Evolutionary conservation across 108 stramenopile species (phyloP).

Genomic region (Aurantiochytrium sp.): DNA sequence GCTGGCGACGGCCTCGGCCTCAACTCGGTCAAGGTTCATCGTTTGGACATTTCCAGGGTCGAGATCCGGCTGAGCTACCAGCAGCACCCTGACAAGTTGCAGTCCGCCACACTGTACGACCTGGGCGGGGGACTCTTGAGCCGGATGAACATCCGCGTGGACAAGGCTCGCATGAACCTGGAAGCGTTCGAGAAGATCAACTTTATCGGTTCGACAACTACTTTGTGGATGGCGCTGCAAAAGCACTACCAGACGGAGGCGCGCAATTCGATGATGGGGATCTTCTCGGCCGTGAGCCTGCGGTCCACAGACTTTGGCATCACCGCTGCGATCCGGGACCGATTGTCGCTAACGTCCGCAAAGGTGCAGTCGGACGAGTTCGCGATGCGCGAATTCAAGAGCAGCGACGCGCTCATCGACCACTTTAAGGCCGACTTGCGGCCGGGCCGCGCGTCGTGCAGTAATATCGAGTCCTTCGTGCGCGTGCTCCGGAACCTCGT

Average conservation of each 20-base stretch:
- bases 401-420: not conserved
- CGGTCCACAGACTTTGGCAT: constrained; percentile 18
- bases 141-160: not conserved
- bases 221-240: not conserved
- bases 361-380: constrained; percentile 18
- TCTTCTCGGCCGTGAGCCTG: not conserved
- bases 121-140: not conserved
- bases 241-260: not conserved
- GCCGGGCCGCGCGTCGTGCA: not conserved
- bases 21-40: not conserved
- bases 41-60: not conserved
- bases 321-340: not conserved
- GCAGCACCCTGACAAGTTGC: not conserved
- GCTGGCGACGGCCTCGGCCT: not conserved
- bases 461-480: not conserved
- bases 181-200: not conserved
- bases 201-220: not conserved
- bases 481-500: not conserved
- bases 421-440: not conserved
- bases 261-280: not conserved
- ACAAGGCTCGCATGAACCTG: not conserved
- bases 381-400: not conserved
- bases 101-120: not conserved
- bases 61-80: not conserved
- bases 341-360: constrained; percentile 14